A percentile compares a stretch with the other conserved stretches of the same genome.
Evolutionary conservation across 2,329 filamentous ascomycete species (phyloP).

Genomic region (Stachybotrys chartarum): DNA sequence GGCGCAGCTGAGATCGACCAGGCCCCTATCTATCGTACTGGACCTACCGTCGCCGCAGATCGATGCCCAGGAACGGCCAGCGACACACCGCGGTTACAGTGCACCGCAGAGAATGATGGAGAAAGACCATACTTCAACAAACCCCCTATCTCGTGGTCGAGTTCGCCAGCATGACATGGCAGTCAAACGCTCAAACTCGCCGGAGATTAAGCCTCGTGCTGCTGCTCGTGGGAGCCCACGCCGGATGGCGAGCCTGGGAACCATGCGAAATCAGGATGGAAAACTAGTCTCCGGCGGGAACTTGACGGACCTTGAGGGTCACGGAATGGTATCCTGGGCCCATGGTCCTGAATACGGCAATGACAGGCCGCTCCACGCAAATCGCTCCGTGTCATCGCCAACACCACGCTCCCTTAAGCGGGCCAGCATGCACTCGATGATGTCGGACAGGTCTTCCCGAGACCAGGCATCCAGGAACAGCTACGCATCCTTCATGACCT

Average conservation of each 20-base stretch:
- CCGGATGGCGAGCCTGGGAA: neutral
- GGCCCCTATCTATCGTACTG: conserved; percentile 46
- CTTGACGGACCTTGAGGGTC: neutral
- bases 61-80: conserved; percentile 19
- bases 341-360: neutral
- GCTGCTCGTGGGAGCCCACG: neutral
- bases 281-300: neutral
- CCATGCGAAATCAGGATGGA: neutral
- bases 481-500: neutral
- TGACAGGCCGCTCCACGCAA: neutral
- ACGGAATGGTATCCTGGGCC: neutral
- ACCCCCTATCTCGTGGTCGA: neutral
- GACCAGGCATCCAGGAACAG: conserved; percentile 8
- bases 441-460: conserved; percentile 16
- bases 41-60: conserved; percentile 42
- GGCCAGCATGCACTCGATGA: conserved; percentile 18
- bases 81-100: conserved; percentile 7
- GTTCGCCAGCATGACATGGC: neutral
- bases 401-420: conserved; percentile 16
- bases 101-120: neutral
- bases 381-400: neutral
- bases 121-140: neutral
- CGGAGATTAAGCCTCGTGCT: neutral
- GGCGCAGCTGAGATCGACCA: conserved; percentile 38
- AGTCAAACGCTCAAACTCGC: neutral